Percentiles rank a stretch among this genome's conserved stretches.
These are phyloP conservation scores for Aspergillus vadensis DNA, from an alignment of 2,329 filamentous ascomycete genomes.

Conservation along the genomic window DNA sequence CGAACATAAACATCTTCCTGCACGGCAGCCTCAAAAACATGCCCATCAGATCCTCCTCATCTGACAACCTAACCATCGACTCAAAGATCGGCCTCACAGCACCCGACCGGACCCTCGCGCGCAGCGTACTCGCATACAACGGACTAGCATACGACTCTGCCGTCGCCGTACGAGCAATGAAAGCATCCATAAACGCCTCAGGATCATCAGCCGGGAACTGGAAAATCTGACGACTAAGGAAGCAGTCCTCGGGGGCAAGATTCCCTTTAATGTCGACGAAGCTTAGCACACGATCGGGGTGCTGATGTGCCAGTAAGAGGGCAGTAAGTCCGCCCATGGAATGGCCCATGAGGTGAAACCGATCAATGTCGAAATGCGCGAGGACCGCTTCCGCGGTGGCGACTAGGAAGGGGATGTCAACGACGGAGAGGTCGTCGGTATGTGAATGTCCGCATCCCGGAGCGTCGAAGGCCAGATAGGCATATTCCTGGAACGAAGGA, in stretches of 20 bases:
- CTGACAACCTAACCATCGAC: slow-evolving; percentile 28
- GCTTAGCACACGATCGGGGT: slow-evolving; percentile 22
- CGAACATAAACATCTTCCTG: slow-evolving; percentile 28
- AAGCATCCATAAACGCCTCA: slow-evolving; percentile 22
- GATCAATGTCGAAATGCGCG: slow-evolving; percentile 20
- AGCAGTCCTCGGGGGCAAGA: slow-evolving; percentile 29
- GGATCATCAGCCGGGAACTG: slow-evolving; percentile 17
- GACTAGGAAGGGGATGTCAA: slow-evolving; percentile 29
- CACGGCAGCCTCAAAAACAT: slow-evolving; percentile 21
- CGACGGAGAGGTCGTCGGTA: slow-evolving; percentile 21
- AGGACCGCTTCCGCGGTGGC: slow-evolving; percentile 24
- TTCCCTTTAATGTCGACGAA: slow-evolving; percentile 31
- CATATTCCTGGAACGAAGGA: slow-evolving; percentile 18
- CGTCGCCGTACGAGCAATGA: slow-evolving; percentile 21
- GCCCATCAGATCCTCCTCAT: slow-evolving; percentile 22
- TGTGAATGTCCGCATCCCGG: slow-evolving; percentile 27
- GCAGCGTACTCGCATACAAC: slow-evolving; percentile 25
- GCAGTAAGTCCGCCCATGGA: slow-evolving; percentile 31
- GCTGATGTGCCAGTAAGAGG: slow-evolving; percentile 21
- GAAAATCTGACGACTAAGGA: slow-evolving; percentile 30
- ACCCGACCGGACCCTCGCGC: slow-evolving; percentile 18
- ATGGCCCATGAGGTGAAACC: slow-evolving; percentile 29
- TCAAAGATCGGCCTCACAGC: slow-evolving; percentile 26
- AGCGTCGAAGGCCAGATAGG: slow-evolving; percentile 27
- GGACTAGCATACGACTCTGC: slow-evolving; percentile 16